Evolutionary conservation across 495 filamentous ascomycete species (phyloP), one percentile per base, ranked within the genome.

Genomic region (Hyaloscypha bicolor): DNA sequence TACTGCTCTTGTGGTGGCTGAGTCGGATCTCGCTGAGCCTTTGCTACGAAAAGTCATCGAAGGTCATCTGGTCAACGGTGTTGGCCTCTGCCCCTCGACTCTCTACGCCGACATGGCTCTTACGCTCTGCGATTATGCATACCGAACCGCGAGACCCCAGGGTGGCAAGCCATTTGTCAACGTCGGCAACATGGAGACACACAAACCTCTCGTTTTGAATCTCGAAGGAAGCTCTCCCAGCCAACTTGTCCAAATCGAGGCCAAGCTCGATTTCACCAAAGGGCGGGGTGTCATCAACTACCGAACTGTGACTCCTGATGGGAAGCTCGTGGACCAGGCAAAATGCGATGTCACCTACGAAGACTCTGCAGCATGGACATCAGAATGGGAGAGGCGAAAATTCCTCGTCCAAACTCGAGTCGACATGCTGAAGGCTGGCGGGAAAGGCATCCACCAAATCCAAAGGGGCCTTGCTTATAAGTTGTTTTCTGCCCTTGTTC

Each of bases 91-190:
- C 51, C 82, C 83, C 4, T 83, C 82, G 30, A 86, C 89, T 3
- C 76, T 93, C 2, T 93, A 92, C 65, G 90, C 87, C 30, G 91
- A 94, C 75, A 91, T 93, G 80, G 90, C 90, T 16, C 82, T 91
- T 66, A 93, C 91, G 0, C 76, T 92, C 53, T 88, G 82, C 67
- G 83, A 92, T 33, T 92, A 91, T 68, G 78, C 87, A 22, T 84
- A 89, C 60, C 81, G 85, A 62, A 79, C 85, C 42, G 75, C 86
- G 55, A 81, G 83, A 32, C 84, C 85, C 1, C 81, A 85, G 4
- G 71, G 76, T 22, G 77, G 83, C 63, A 79, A 81, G 9, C 77
- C 83, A 42, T 81, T 80, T 12, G 79, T 88, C 67, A 85, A 91
- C 70, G 83, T 90, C 35, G 83, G 81, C 42, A 75, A 89, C 14